phyloP scores from a whole-genome alignment of 1,139 yeast species.

The Blastobotrys indianensis region DNA sequence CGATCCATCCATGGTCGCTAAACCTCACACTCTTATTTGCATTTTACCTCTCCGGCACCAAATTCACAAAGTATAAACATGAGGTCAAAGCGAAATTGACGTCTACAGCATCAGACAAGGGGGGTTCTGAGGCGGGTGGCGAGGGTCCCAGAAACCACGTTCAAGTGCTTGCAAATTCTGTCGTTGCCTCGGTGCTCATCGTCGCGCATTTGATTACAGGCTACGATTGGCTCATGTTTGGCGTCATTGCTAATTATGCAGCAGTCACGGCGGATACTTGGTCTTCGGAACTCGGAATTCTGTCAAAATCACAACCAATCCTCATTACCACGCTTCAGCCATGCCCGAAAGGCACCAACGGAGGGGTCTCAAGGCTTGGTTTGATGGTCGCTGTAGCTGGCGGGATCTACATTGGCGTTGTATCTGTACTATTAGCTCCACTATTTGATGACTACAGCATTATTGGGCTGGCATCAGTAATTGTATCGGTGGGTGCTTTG shows the following conservation, averaged over 20 bases:
- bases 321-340: slow-evolving; percentile 39
- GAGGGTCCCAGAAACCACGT: slow-evolving; percentile 34
- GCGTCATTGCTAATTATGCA: slow-evolving; percentile 40
- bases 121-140: slow-evolving; percentile 14
- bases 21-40: slow-evolving; percentile 34
- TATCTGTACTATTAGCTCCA: slow-evolving; percentile 28
- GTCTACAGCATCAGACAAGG: slow-evolving; percentile 6
- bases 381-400: slow-evolving; percentile 38
- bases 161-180: slow-evolving; percentile 42
- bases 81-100: slow-evolving; percentile 30
- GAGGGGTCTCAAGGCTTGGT: slow-evolving; percentile 42
- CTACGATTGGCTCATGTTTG: slow-evolving; percentile 21
- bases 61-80: slow-evolving; percentile 38
- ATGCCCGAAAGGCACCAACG: slow-evolving; percentile 48
- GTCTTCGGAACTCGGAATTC: slow-evolving; percentile 46
- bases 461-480: slow-evolving; percentile 19
- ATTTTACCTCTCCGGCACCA: slow-evolving; percentile 40
- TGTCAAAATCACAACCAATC: slow-evolving; percentile 37
- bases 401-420: slow-evolving; percentile 34
- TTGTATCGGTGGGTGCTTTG: slow-evolving; percentile 30
- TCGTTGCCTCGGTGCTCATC: slow-evolving; percentile 32
- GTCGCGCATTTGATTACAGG: slow-evolving; percentile 17
- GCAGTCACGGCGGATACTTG: slow-evolving; percentile 47
- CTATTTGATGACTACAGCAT: slow-evolving; percentile 14
- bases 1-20: slow-evolving; percentile 36